phyloP scores from a whole-genome alignment of 176 grass and related monocot genomes.

The Paspalum notatum region DNA sequence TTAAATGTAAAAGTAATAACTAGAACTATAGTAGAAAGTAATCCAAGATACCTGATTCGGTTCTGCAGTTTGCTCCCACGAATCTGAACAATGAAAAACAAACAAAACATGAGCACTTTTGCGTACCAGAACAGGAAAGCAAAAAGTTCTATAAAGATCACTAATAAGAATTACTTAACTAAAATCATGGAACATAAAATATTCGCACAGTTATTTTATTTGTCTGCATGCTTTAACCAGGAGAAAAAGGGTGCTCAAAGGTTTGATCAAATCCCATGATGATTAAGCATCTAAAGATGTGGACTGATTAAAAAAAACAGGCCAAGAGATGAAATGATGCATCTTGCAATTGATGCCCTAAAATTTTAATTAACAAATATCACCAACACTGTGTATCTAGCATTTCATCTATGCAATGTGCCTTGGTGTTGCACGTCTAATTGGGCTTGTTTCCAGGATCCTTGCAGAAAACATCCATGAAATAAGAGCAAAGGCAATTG shows the following conservation, averaged over 20 bases:
- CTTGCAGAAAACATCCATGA: conserved; percentile 11
- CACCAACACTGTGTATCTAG: neutral
- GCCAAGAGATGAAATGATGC: conserved; percentile 11
- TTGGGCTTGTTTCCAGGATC: conserved; percentile 13
- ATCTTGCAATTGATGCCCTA: neutral
- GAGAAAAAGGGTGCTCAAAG: neutral
- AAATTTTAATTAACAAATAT: conserved; percentile 12
- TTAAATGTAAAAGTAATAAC: conserved; percentile 25
- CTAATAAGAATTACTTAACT: conserved; percentile 21
- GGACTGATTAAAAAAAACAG: conserved; percentile 1
- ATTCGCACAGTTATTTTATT: conserved; percentile 12
- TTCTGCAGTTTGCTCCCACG: conserved; percentile 97
- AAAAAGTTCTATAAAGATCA: neutral
- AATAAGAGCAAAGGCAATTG: neutral
- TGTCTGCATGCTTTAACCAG: neutral
- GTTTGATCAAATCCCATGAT: neutral
- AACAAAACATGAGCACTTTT: conserved; percentile 27
- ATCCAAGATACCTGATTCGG: conserved; percentile 75
- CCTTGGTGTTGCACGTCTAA: conserved; percentile 22
- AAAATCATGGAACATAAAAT: conserved; percentile 2
- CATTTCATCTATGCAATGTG: conserved; percentile 10
- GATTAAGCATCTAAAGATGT: neutral
- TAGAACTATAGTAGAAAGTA: conserved; percentile 22
- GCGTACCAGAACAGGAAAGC: neutral
- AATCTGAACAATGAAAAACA: conserved; percentile 61